phyloP scores from a whole-genome alignment of 495 filamentous ascomycete species.

The Xylaria curta region DNA sequence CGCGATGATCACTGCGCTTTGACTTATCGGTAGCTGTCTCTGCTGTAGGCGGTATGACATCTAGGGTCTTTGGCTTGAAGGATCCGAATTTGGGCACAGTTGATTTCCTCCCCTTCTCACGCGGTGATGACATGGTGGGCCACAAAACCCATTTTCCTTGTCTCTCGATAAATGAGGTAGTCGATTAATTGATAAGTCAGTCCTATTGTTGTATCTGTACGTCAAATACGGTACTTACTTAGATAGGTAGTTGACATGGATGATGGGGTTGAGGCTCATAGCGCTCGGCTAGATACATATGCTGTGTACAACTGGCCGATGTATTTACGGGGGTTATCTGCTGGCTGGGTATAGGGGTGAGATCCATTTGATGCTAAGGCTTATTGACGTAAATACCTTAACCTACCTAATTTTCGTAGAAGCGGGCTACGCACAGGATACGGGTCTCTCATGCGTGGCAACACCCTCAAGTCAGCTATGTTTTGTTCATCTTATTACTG shows the following conservation, averaged over 20 bases:
- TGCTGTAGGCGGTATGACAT: neutral
- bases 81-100: constrained; percentile 70
- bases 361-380: no score
- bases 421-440: no score
- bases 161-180: neutral
- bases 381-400: no score
- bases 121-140: constrained; percentile 36
- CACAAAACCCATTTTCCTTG: neutral
- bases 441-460: no score
- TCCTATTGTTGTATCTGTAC: neutral
- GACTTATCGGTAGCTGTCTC: constrained; percentile 31
- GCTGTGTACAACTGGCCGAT: neutral
- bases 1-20: constrained; percentile 11
- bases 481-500: neutral
- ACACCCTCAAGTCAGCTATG: neutral
- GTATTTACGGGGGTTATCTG: neutral
- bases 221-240: no score
- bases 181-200: neutral
- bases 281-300: neutral
- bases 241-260: neutral
- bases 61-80: constrained; percentile 61
- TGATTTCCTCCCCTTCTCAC: constrained; percentile 40
- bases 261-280: neutral
- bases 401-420: no score
- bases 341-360: neutral